Base-by-base conservation (phyloP, 257 asterid genomes). In the Verbascum thapsus region DNA sequence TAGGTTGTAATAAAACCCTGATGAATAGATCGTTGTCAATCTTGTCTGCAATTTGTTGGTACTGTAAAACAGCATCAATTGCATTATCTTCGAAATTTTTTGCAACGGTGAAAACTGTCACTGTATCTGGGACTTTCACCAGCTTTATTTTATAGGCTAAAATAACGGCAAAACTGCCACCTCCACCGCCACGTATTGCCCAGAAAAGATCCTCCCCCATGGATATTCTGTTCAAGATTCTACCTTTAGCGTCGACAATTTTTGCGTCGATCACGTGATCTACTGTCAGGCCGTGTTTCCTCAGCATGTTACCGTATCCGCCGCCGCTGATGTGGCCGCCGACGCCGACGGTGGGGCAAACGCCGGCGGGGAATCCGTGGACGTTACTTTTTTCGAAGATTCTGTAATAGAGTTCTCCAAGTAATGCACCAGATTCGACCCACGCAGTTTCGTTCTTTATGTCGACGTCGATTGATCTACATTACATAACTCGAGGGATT, bases 181-280 rank as follows among this genome's bases (percentile, higher is more conserved):
- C 80, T 0, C 76, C 80, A n/a, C 80, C 80, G 3, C 80, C 80
- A 7, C 63, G 53, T 11, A 74, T 74, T 0, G 79, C 79, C 79
- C 79, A 74, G 34, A 79, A 51, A 11, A 80, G 75, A 52, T 80
- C 85, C 70, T 80, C 85, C 3, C 85, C 78, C 85, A 79, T 79
- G 7, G 58, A 62, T 7, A 61, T 19, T 44, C 85, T 43, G 53
- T 76, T 72, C 54, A 76, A 43, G 69, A 77, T 51, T 44, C 64
- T 67, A n/a, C 83, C 86, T 1, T 63, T 58, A 3, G 66, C 73
- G 62, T 77, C 79, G 10, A 81, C 71, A 9, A 81, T 71, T 15
- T 55, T 52, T 2, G 80, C 87, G 43, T 81, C 83, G n/a, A 68
- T 12, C 26, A 81, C 73, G 39, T 81, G 76, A 11, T 81, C 83